Evolutionary conservation across 1,284 basidiomycete genomes (phyloP).

Genomic region (Xerocomus alliaceus): DNA sequence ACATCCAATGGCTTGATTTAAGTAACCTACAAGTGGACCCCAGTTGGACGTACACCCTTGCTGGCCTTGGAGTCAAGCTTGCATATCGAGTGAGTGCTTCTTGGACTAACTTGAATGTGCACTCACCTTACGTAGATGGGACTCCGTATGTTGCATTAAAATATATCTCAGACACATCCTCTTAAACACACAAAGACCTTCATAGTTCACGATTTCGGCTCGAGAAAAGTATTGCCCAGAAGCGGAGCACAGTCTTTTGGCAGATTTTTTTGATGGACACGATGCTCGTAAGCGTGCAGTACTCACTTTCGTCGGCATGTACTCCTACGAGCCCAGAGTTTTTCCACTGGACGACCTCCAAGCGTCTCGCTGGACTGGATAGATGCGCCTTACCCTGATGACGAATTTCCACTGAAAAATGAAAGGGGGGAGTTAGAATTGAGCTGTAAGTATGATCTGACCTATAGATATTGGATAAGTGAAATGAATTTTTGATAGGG

Average conservation of each 20-base stretch:
- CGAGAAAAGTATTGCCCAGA: slow-evolving; percentile 50
- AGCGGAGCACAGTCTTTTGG: slow-evolving; percentile 67
- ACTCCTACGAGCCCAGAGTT: slow-evolving; percentile 54
- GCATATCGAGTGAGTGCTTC: slow-evolving; percentile 57
- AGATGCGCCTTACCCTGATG: slow-evolving; percentile 61
- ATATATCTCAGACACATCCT: neutral
- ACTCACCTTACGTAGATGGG: slow-evolving; percentile 58
- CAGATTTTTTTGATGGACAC: slow-evolving; percentile 65
- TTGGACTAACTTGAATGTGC: neutral
- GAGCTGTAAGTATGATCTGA: slow-evolving; percentile 51
- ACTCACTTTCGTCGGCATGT: neutral
- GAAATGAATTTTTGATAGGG: slow-evolving; percentile 44
- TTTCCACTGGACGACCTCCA: slow-evolving; percentile 67
- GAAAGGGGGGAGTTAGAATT: slow-evolving; percentile 50
- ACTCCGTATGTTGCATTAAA: slow-evolving; percentile 55
- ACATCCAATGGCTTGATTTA: slow-evolving; percentile 63
- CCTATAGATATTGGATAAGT: neutral
- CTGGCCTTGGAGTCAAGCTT: slow-evolving; percentile 64
- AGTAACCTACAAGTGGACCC: slow-evolving; percentile 58
- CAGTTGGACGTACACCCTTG: slow-evolving; percentile 58
- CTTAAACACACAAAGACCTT: slow-evolving; percentile 53
- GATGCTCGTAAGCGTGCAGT: slow-evolving; percentile 53
- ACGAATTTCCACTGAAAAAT: slow-evolving; percentile 47
- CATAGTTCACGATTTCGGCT: slow-evolving; percentile 66
- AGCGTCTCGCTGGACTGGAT: slow-evolving; percentile 59